Evolutionary conservation across 805 yeast genomes (phyloP).

Genomic region (Suhomyces pyralidae): DNA sequence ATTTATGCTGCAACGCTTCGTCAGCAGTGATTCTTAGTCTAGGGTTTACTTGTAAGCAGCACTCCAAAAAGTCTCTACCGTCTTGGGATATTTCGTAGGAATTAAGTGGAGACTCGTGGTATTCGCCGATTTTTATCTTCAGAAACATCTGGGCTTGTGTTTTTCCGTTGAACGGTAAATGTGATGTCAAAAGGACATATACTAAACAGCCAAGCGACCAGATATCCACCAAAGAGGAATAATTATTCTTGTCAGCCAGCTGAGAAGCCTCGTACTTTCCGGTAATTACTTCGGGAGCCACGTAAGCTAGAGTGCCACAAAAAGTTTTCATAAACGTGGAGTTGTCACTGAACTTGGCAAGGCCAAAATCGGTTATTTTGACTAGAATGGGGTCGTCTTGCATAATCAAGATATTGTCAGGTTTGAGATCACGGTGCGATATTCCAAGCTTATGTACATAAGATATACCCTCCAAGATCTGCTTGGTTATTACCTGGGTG

Average conservation of each 20-base stretch:
- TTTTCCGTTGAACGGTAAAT: conserved; percentile 89
- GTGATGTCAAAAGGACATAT: conserved; percentile 88
- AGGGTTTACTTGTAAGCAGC: conserved; percentile 77
- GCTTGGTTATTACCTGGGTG: conserved; percentile 80
- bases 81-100: conserved; percentile 62
- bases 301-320: conserved; percentile 95
- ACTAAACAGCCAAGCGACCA: conserved; percentile 97
- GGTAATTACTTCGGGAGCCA: conserved; percentile 88
- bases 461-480: conserved; percentile 75
- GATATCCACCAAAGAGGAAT: conserved; percentile 89
- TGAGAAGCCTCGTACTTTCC: conserved; percentile 48
- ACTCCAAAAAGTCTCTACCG: conserved; percentile 69
- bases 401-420: conserved; percentile 89
- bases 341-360: conserved; percentile 85
- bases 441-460: conserved; percentile 89
- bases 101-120: conserved; percentile 71
- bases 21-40: conserved; percentile 66
- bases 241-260: conserved; percentile 34
- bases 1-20: conserved; percentile 73
- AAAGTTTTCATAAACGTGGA: conserved; percentile 90
- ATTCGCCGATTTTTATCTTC: conserved; percentile 74
- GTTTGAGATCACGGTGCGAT: conserved; percentile 94
- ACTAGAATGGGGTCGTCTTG: conserved; percentile 87
- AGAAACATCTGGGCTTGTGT: conserved; percentile 83
- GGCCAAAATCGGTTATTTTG: conserved; percentile 95